Evolutionary conservation across 2,329 filamentous ascomycete species (phyloP).

Genomic region (Fusarium bactridioides): DNA sequence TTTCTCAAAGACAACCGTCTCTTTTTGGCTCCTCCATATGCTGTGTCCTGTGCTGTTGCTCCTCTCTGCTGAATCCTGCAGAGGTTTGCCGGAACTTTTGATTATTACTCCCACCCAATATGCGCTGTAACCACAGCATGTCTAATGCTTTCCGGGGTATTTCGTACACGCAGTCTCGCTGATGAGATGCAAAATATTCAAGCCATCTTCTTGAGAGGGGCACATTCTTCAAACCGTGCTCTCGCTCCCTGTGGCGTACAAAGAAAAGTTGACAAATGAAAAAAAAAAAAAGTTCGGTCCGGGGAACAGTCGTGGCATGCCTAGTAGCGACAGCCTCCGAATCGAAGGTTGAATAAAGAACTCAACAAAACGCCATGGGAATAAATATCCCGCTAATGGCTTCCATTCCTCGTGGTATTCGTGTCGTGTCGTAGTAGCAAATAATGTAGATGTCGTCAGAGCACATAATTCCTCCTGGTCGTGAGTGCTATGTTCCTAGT

Average conservation of each 20-base stretch:
- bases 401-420: constrained; percentile 43
- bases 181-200: constrained; percentile 38
- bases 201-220: constrained; percentile 7
- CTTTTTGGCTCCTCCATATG: constrained; percentile 24
- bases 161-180: constrained; percentile 44
- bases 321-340: constrained; percentile 15
- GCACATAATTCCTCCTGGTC: constrained; percentile 22
- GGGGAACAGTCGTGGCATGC: constrained; percentile 15
- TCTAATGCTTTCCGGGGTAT: constrained; percentile 43
- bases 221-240: constrained; percentile 8
- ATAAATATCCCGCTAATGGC: constrained; percentile 27
- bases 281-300: constrained; percentile 6
- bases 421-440: constrained; percentile 39
- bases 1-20: constrained; percentile 23
- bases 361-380: constrained; percentile 36
- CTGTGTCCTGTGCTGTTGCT: constrained; percentile 24
- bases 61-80: constrained; percentile 33
- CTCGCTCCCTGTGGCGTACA: constrained; percentile 12
- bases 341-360: constrained; percentile 28
- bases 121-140: constrained; percentile 40
- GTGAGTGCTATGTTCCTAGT: neutral
- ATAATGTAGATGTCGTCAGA: constrained; percentile 29
- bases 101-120: constrained; percentile 41
- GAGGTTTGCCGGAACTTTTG: constrained; percentile 34
- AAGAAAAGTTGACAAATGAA: constrained; percentile 18